Conservation (phyloP, 257 asterid genomes). For the Nicotiana noctiflora region DNA sequence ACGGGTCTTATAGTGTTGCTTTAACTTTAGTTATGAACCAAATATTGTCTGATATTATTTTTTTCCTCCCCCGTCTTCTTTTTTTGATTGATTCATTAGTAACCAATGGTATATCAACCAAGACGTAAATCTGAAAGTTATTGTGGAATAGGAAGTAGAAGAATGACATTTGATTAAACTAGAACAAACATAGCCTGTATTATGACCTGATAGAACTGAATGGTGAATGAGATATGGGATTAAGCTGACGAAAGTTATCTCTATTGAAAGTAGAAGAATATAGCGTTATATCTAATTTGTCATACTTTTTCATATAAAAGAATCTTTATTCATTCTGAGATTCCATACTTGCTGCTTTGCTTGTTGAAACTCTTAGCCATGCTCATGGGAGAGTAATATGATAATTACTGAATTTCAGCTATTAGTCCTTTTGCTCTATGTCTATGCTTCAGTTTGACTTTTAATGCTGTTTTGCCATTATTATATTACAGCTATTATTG, state of each 20-base stretch:
- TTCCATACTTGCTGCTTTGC: background rate
- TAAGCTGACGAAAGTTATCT: too few species aligned
- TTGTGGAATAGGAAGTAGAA: background rate
- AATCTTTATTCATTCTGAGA: background rate
- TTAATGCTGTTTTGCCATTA: background rate
- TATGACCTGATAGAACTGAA: background rate
- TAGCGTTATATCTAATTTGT: background rate
- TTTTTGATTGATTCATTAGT: too few species aligned
- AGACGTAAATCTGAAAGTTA: too few species aligned
- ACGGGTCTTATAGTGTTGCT: too few species aligned
- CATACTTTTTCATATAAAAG: background rate
- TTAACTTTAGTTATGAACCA: too few species aligned
- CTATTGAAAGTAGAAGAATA: background rate
- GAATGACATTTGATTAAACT: background rate
- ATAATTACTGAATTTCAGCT: too few species aligned
- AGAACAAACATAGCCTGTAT: background rate
- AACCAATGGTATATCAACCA: background rate
- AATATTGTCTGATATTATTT: too few species aligned
- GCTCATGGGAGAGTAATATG: too few species aligned
- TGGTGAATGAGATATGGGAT: background rate
- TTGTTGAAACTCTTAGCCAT: too few species aligned
- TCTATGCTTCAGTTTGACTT: background rate
- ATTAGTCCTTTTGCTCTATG: too few species aligned
- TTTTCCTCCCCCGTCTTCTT: too few species aligned
- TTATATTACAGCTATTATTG: slow-evolving; percentile 15